phyloP scores from a whole-genome alignment of 129 eudicot species.

The Ambrosia trifida region DNA sequence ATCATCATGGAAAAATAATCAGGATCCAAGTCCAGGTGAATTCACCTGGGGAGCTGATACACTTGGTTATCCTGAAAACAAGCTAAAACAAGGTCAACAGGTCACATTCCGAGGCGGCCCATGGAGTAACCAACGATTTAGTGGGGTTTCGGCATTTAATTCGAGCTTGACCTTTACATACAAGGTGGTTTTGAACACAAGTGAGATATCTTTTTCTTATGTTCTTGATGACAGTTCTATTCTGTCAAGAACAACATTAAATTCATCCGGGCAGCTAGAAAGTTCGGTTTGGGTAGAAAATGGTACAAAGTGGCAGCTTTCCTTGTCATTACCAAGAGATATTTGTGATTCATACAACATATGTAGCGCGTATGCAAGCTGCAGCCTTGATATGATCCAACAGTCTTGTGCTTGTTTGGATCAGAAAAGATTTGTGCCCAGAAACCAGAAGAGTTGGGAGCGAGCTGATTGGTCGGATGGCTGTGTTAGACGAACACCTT shows the following conservation, averaged over 20 bases:
- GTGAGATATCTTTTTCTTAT: constrained; percentile 31
- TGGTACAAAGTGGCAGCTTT: constrained; percentile 36
- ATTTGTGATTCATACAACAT: constrained; percentile 45
- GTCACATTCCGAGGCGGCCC: constrained; percentile 34
- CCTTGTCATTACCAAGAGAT: constrained; percentile 31
- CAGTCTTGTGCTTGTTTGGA: constrained; percentile 51
- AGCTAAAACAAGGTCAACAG: constrained; percentile 20
- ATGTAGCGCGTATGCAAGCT: constrained; percentile 56
- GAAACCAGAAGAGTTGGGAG: constrained; percentile 41
- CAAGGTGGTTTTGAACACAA: constrained; percentile 15
- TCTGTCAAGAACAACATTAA: constrained; percentile 22
- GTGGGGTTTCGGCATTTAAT: constrained; percentile 25
- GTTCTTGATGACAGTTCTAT: constrained; percentile 15
- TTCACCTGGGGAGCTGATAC: constrained; percentile 33
- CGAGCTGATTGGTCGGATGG: constrained; percentile 59
- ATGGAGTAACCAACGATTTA: constrained; percentile 38
- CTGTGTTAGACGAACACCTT: constrained; percentile 45
- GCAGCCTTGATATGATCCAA: constrained; percentile 30
- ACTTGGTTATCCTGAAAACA: constrained; percentile 32
- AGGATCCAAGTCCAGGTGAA: constrained; percentile 44
- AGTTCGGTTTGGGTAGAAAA: constrained; percentile 33
- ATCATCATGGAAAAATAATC: constrained; percentile 39
- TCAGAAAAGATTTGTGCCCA: constrained; percentile 44
- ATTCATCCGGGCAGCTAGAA: constrained; percentile 28
- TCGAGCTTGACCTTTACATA: constrained; percentile 1